Evolutionary conservation across 352 stramenopile species (phyloP).

Genomic region (Saprolegnia parasitica): DNA sequence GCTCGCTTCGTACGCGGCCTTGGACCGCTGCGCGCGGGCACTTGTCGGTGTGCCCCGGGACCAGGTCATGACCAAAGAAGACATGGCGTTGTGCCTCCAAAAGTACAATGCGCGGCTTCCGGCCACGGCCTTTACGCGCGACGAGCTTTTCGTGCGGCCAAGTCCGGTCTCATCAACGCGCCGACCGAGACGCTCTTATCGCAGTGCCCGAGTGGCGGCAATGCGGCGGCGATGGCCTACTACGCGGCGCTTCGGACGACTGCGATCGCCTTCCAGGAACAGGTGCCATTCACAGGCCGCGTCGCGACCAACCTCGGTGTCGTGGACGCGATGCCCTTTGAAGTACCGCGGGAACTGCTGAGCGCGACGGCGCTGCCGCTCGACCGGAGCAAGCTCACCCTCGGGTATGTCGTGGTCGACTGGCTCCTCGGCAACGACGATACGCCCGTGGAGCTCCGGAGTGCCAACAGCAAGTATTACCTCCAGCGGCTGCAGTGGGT

Average conservation of each 20-base stretch:
- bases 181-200: conserved; percentile 45
- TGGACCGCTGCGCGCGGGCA: conserved; percentile 60
- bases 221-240: conserved; percentile 57
- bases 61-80: conserved; percentile 60
- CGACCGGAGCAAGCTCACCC: conserved; percentile 37
- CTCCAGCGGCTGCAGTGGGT: conserved; percentile 51
- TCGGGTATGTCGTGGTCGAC: conserved; percentile 49
- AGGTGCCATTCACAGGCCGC: conserved; percentile 47
- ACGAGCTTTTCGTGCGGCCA: conserved; percentile 52
- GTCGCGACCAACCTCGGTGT: conserved; percentile 41
- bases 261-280: conserved; percentile 54
- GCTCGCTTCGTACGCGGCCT: conserved; percentile 50
- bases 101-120: conserved; percentile 43
- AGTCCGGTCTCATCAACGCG: conserved; percentile 43
- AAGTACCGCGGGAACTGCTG: conserved; percentile 33
- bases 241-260: conserved; percentile 61
- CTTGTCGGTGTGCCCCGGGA: conserved; percentile 42
- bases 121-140: conserved; percentile 54
- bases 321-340: conserved; percentile 45
- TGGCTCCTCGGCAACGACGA: conserved; percentile 61
- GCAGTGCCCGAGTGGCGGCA: conserved; percentile 44
- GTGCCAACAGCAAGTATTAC: conserved; percentile 44
- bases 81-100: conserved; percentile 52
- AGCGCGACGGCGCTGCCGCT: conserved; percentile 47
- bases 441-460: conserved; percentile 42